Percentiles rank a stretch among this genome's conserved stretches.
Evolutionary conservation across 2,329 filamentous ascomycete species (phyloP).

Genomic region (Fusarium pininemorale): DNA sequence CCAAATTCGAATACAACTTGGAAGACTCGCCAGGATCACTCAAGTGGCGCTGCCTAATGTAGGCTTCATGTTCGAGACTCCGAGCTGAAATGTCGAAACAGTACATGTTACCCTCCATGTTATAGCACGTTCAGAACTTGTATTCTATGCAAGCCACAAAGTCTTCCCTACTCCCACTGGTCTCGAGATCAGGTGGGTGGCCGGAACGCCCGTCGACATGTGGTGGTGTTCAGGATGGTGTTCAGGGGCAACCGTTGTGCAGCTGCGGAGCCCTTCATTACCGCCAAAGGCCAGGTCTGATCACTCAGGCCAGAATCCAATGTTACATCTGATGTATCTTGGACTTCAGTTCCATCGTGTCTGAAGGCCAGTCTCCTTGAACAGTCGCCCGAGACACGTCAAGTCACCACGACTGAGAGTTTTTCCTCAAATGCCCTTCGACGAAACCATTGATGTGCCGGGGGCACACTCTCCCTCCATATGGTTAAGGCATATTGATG

Average conservation of each 20-base stretch:
- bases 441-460: no score
- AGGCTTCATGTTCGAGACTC: neutral
- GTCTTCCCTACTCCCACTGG: fast-evolving
- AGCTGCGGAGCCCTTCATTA: neutral
- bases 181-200: neutral
- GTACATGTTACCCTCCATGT: neutral
- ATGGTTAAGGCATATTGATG: neutral
- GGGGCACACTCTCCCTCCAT: no score
- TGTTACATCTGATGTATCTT: neutral
- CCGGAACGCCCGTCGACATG: neutral
- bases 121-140: no score
- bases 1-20: neutral
- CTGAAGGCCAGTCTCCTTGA: neutral
- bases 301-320: fast-evolving
- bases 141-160: neutral
- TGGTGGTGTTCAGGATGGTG: neutral
- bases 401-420: no score
- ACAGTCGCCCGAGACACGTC: fast-evolving
- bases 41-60: neutral
- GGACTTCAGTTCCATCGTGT: fast-evolving
- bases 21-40: no score
- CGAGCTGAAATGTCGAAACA: neutral
- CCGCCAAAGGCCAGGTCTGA: fast-evolving
- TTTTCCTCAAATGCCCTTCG: fast-evolving
- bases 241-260: neutral